These are phyloP conservation scores for Kwoniella bestiolae DNA, from an alignment of 768 basidiomycete species.

Conservation along the genomic window DNA sequence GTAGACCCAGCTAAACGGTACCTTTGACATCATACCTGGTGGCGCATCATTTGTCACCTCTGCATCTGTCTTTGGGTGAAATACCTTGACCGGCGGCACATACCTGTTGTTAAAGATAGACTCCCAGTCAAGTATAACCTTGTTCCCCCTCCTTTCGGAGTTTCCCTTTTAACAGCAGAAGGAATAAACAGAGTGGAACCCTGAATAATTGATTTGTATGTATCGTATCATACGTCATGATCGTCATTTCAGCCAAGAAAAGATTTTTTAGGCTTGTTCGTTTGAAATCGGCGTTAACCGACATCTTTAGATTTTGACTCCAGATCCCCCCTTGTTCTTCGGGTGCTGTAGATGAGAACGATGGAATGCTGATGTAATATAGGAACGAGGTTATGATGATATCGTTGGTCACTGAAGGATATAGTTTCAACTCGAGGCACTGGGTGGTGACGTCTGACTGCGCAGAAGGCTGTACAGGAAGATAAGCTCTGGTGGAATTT, in stretches of 20 bases:
- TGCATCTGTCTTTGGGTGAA: too few relatives aligned
- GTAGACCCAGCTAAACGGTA: conserved; percentile 8
- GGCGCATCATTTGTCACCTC: not conserved
- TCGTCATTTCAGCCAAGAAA: not conserved
- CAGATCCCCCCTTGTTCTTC: too few relatives aligned
- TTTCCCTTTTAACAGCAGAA: not conserved
- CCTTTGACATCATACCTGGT: conserved; percentile 12
- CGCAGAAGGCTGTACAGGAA: not conserved
- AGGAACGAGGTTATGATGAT: not conserved
- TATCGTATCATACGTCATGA: conserved; percentile 6
- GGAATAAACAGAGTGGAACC: not conserved
- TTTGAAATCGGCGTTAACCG: not conserved
- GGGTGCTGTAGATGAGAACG: too few relatives aligned
- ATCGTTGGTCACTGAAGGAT: not conserved
- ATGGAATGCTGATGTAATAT: not conserved
- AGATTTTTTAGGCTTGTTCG: too few relatives aligned
- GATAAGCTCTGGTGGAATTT: too few relatives aligned
- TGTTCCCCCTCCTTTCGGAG: not conserved
- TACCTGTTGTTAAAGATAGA: not conserved
- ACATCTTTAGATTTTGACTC: not conserved
- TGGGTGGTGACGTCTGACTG: not conserved
- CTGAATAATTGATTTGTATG: not conserved
- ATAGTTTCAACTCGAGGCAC: not conserved
- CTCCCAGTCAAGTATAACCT: conserved; percentile 3
- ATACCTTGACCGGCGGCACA: not conserved